These are phyloP conservation scores for Parathielavia hyrcaniae DNA, from an alignment of 495 filamentous ascomycete species.

Conservation along the genomic window DNA sequence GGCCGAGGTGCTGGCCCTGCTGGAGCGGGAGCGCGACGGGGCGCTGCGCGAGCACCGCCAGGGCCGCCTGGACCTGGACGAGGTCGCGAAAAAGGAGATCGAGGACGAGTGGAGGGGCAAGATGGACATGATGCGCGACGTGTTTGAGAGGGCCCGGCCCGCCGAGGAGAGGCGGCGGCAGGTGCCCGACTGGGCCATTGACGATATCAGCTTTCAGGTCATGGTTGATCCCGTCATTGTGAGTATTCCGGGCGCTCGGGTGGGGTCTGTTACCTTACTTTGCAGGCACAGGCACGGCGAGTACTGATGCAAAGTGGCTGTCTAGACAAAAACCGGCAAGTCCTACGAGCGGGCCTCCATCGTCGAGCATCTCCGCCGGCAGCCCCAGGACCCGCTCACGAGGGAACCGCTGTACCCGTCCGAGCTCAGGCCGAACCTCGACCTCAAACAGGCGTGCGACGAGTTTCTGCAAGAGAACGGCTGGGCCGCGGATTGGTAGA, in stretches of 20 bases:
- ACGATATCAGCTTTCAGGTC: constrained; percentile 82
- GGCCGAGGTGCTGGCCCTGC: constrained; percentile 44
- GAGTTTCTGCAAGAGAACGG: constrained; percentile 82
- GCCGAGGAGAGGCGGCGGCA: constrained; percentile 50
- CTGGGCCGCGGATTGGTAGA: constrained; percentile 87
- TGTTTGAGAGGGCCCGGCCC: constrained; percentile 56
- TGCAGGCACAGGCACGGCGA: neutral
- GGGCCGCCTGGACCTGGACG: constrained; percentile 28
- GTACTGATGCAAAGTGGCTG: neutral
- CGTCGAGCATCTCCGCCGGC: constrained; percentile 72
- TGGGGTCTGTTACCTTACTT: no score
- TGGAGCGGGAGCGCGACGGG: constrained; percentile 32
- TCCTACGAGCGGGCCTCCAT: constrained; percentile 89
- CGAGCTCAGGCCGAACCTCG: constrained; percentile 80
- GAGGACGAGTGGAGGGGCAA: constrained; percentile 54
- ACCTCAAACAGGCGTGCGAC: constrained; percentile 74
- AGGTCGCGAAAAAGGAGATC: constrained; percentile 46
- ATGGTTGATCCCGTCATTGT: constrained; percentile 90
- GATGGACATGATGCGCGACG: constrained; percentile 49
- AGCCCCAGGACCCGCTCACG: constrained; percentile 74
- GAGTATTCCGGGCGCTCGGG: constrained; percentile 23
- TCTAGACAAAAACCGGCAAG: constrained; percentile 73
- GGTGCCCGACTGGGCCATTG: constrained; percentile 82
- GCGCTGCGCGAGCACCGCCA: constrained; percentile 19
- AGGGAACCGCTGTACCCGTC: constrained; percentile 60